Evolutionary conservation across 768 basidiomycete genomes (phyloP).

Genomic region (Tricholoma furcatifolium): DNA sequence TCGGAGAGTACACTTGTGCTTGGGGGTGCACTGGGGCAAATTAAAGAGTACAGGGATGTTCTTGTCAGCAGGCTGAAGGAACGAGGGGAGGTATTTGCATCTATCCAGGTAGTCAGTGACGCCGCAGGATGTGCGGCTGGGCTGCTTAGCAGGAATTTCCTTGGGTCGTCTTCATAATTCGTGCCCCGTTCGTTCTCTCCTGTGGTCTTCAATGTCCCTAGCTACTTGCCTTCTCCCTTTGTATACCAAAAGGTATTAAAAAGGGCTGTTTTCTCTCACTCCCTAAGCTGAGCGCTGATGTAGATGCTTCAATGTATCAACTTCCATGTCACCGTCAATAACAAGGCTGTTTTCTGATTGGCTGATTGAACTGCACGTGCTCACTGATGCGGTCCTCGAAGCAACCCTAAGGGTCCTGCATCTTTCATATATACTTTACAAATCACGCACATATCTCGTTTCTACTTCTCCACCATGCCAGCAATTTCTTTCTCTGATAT

Average conservation of each 20-base stretch:
- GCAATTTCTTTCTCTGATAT: background rate
- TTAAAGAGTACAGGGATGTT: constrained; percentile 14
- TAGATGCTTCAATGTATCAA: too few relatives aligned
- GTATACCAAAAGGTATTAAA: too few relatives aligned
- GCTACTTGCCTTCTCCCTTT: too few relatives aligned
- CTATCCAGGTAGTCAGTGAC: constrained; percentile 18
- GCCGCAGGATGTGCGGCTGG: constrained; percentile 17
- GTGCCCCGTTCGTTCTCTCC: too few relatives aligned
- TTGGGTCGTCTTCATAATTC: background rate
- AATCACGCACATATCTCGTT: background rate
- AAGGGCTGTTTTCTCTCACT: too few relatives aligned
- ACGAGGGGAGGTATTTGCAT: constrained; percentile 15
- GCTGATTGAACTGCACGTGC: background rate
- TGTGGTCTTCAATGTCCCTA: too few relatives aligned
- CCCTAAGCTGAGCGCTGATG: too few relatives aligned
- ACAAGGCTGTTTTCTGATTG: background rate
- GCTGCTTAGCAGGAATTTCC: constrained; percentile 13
- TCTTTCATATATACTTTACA: constrained; percentile 1
- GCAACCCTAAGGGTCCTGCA: background rate
- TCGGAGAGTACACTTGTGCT: constrained; percentile 19
- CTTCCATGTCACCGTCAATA: background rate
- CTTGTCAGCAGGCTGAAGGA: constrained; percentile 12
- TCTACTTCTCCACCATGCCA: constrained; percentile 2
- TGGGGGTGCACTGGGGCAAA: constrained; percentile 23
- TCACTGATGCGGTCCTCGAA: constrained; percentile 17